These are phyloP conservation scores for Jackrogersella multiformis DNA, from an alignment of 495 filamentous ascomycete species.

Conservation along the genomic window DNA sequence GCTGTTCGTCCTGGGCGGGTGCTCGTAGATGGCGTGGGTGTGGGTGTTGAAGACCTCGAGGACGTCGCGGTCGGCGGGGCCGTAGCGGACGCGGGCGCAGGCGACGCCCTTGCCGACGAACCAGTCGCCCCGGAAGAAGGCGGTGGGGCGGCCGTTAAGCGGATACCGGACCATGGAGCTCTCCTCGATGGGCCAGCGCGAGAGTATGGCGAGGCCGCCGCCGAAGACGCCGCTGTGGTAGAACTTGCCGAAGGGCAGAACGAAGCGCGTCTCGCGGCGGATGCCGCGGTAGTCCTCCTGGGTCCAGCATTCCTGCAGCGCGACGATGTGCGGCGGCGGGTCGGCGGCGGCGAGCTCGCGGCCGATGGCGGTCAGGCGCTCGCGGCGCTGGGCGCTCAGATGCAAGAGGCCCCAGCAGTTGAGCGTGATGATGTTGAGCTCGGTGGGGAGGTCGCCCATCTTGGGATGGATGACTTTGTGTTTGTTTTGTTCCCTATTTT, in stretches of 20 bases:
- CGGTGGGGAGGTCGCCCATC: slow-evolving; percentile 53
- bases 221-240: slow-evolving; percentile 91
- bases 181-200: slow-evolving; percentile 95
- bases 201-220: slow-evolving; percentile 90
- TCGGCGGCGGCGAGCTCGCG: slow-evolving; percentile 70
- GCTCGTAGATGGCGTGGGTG: slow-evolving; percentile 90
- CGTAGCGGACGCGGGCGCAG: slow-evolving; percentile 79
- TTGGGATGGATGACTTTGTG: too few species aligned
- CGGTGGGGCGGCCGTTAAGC: slow-evolving; percentile 92
- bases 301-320: slow-evolving; percentile 95
- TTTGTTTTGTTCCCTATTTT: neutral
- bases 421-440: slow-evolving; percentile 81
- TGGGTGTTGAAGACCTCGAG: slow-evolving; percentile 91
- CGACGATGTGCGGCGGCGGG: slow-evolving; percentile 85
- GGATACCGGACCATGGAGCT: slow-evolving; percentile 86
- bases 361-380: slow-evolving; percentile 86
- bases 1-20: slow-evolving; percentile 75
- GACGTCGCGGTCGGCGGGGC: slow-evolving; percentile 71
- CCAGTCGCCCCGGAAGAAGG: slow-evolving; percentile 95
- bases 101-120: slow-evolving; percentile 95
- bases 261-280: slow-evolving; percentile 72
- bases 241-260: slow-evolving; percentile 95
- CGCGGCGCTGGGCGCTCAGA: slow-evolving; percentile 78
- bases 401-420: slow-evolving; percentile 98
- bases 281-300: slow-evolving; percentile 89